Base-by-base conservation (phyloP, 805 yeast genomes). In the Vanderwaltozyma polyspora region DNA sequence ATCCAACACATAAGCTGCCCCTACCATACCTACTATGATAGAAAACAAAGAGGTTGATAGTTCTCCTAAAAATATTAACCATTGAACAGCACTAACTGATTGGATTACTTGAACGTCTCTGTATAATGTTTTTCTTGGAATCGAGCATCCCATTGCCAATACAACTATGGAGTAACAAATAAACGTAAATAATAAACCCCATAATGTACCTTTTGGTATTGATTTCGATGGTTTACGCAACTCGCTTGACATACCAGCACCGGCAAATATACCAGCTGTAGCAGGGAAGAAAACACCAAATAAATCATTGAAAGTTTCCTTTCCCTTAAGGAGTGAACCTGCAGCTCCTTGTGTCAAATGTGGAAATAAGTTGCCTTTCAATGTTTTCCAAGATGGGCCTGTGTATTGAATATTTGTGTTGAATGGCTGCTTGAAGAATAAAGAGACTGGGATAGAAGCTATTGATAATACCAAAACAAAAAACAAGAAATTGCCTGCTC, bases 171-270 rank as follows among this genome's bases (percentile, higher is more conserved):
- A 63, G 49, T 91, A 91, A 34, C 84, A 72, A 3, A 68, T 44
- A 51, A 91, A 86, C 0, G 97, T 87, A 25, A 85, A 60, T 4
- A 75, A 44, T 7, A 89, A 61, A 0, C 97, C 98, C 66, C 77
- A 73, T 19, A 91, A 57, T 0, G 98, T 91, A n/a, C 99, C 99
- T 40, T 70, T 68, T 0, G 99, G 98, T 30, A 91, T 91, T 1
- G 94, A 74, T 48, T 72, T 74, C 0, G 95, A 84, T 0, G 99
- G 99, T 36, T 71, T 76, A 36, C 71, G 63, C 42, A 91, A 66
- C 47, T 86, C 95, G 14, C 98, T 97, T 27, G 95, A 85, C 99
- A 91, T 91, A 17, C 94, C 82, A 2, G 98, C 96, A 13, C 99
- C 99, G 3, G 98, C 97, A 57, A 91, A 79, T 19, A 91, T 87